phyloP scores from a whole-genome alignment of 2,329 filamentous ascomycete species.

The Verticillium nonalfalfae region DNA sequence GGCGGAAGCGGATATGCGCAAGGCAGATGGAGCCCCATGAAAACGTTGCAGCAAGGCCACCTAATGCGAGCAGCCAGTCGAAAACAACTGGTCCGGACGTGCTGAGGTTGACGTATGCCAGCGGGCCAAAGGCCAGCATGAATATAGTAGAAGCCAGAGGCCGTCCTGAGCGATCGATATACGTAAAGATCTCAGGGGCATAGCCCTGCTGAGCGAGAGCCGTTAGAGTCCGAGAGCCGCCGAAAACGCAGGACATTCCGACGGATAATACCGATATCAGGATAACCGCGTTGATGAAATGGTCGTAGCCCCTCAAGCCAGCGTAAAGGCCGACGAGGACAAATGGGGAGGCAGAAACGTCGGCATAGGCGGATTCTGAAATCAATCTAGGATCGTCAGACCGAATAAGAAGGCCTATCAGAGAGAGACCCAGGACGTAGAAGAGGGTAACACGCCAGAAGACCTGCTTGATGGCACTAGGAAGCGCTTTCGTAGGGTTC shows the following conservation, averaged over 20 bases:
- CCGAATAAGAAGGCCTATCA: slow-evolving; percentile 43
- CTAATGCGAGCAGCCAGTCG: slow-evolving; percentile 60
- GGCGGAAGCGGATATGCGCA: slow-evolving; percentile 63
- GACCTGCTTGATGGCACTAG: slow-evolving; percentile 77
- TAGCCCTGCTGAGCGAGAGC: slow-evolving; percentile 54
- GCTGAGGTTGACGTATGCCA: slow-evolving; percentile 42
- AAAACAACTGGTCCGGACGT: slow-evolving; percentile 45
- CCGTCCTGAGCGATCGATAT: slow-evolving; percentile 52
- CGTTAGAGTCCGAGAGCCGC: slow-evolving; percentile 51
- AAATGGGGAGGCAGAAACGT: slow-evolving; percentile 42
- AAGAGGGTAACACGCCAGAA: slow-evolving; percentile 53
- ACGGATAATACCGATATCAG: slow-evolving; percentile 53
- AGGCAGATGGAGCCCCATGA: slow-evolving; percentile 66
- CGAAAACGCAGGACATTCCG: slow-evolving; percentile 53
- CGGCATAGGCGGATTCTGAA: slow-evolving; percentile 2
- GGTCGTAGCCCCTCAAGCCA: slow-evolving; percentile 18
- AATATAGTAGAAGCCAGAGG: slow-evolving; percentile 43
- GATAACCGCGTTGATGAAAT: slow-evolving; percentile 55
- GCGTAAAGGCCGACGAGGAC: slow-evolving; percentile 51
- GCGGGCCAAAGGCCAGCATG: slow-evolving; percentile 40
- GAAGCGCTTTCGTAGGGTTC: slow-evolving; percentile 67
- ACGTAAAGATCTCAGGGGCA: slow-evolving; percentile 49
- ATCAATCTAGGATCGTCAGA: slow-evolving; percentile 36
- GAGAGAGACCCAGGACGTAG: slow-evolving; percentile 45
- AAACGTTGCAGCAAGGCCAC: slow-evolving; percentile 58